Evolutionary conservation across 2,329 filamentous ascomycete genomes (phyloP).

Genomic region (Colletotrichum sp.): DNA sequence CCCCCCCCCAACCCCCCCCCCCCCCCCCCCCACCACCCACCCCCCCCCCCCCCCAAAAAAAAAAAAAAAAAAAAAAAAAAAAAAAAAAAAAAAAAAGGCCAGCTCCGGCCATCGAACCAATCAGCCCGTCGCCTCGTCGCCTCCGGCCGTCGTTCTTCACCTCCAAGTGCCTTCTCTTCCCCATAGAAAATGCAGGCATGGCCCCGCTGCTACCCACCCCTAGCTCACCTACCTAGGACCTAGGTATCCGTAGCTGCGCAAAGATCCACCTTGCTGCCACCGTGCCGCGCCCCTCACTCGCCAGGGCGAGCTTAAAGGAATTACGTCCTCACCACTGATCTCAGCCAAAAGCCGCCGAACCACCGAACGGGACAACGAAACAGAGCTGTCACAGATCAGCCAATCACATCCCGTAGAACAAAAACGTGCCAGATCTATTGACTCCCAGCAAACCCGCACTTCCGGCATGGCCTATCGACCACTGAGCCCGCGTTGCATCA

Average conservation of each 20-base stretch:
- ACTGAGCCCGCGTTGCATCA: not conserved
- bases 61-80: too few species aligned
- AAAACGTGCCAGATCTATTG: conserved; percentile 24
- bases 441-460: conserved; percentile 20
- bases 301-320: conserved; percentile 10
- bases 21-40: too few species aligned
- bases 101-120: not conserved
- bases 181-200: not conserved
- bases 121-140: not conserved
- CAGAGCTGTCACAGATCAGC: not conserved
- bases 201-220: not conserved
- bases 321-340: not conserved
- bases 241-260: not conserved
- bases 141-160: not conserved
- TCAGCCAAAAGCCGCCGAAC: not conserved
- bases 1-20: too few species aligned
- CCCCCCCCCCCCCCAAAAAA: too few species aligned
- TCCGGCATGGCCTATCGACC: conserved; percentile 9
- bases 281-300: not conserved
- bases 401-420: not conserved
- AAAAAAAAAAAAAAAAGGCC: not conserved
- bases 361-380: not conserved
- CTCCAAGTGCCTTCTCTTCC: not conserved
- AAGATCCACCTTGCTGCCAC: not conserved
- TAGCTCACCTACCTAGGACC: not conserved